phyloP scores from a whole-genome alignment of 495 filamentous ascomycete genomes.

The Penicillium samsonianum region DNA sequence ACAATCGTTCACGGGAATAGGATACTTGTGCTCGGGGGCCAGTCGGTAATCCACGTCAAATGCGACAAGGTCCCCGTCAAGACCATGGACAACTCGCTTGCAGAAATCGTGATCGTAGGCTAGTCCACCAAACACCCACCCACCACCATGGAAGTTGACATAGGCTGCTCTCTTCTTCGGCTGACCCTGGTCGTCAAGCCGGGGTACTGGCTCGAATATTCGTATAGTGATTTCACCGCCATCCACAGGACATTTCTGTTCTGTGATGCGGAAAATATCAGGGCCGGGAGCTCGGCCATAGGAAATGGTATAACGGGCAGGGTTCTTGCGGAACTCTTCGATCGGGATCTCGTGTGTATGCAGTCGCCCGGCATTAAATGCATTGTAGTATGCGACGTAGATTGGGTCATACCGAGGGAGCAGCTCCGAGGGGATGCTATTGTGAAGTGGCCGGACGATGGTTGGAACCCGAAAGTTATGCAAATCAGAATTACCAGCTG shows the following conservation, averaged over 20 bases:
- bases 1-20: slow-evolving; percentile 38
- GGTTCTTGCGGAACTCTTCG: slow-evolving; percentile 45
- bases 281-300: slow-evolving; percentile 40
- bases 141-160: slow-evolving; percentile 44
- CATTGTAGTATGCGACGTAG: slow-evolving; percentile 41
- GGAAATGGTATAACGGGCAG: slow-evolving; percentile 35
- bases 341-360: slow-evolving; percentile 47
- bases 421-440: slow-evolving; percentile 39
- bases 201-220: slow-evolving; percentile 39
- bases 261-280: slow-evolving; percentile 41
- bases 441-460: slow-evolving; percentile 36
- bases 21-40: slow-evolving; percentile 40
- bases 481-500: slow-evolving; percentile 17
- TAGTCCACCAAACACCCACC: slow-evolving; percentile 44
- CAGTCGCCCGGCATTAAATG: slow-evolving; percentile 43
- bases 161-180: slow-evolving; percentile 40
- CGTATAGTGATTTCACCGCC: slow-evolving; percentile 40
- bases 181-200: slow-evolving; percentile 29
- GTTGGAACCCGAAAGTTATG: slow-evolving; percentile 26
- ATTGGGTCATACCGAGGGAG: slow-evolving; percentile 36
- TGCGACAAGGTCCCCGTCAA: slow-evolving; percentile 39
- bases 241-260: slow-evolving; percentile 41
- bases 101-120: slow-evolving; percentile 39
- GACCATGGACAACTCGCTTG: slow-evolving; percentile 36
- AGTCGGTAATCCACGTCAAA: slow-evolving; percentile 45